These are phyloP conservation scores for Solanum etuberosum DNA, from an alignment of 257 asterid genomes.

Conservation along the genomic window DNA sequence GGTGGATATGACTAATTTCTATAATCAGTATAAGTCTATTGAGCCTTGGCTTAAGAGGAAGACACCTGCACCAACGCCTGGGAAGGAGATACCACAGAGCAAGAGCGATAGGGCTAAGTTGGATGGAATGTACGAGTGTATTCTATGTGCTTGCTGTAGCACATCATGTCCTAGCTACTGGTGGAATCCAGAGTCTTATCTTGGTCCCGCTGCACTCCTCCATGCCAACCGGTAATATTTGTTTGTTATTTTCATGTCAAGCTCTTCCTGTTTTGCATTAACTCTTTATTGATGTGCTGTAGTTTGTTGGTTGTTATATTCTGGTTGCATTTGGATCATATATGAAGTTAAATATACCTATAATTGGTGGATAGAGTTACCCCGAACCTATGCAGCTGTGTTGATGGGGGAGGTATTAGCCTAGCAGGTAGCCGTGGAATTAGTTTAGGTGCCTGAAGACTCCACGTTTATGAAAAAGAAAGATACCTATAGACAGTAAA, in stretches of 20 bases:
- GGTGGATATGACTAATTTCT: constrained; percentile 91
- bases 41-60: constrained; percentile 98
- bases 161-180: constrained; percentile 95
- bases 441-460: neutral
- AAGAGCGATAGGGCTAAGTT: constrained; percentile 81
- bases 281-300: neutral
- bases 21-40: constrained; percentile 86
- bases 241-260: neutral
- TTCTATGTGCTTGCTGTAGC: constrained; percentile 93
- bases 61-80: constrained; percentile 39
- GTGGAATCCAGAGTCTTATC: constrained; percentile 98
- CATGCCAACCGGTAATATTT: constrained; percentile 67
- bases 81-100: constrained; percentile 76
- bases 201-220: constrained; percentile 94
- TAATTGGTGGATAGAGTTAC: neutral
- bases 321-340: neutral
- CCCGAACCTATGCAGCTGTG: neutral
- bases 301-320: neutral
- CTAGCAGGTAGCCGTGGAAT: neutral
- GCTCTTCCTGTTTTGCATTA: neutral
- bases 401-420: neutral
- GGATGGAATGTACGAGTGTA: constrained; percentile 96
- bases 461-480: neutral
- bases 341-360: neutral
- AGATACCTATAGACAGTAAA: neutral